Percentiles rank a stretch among this genome's conserved stretches.
These are phyloP conservation scores for Pichia inconspicua DNA, from an alignment of 1,139 yeast genomes.

Conservation along the genomic window DNA sequence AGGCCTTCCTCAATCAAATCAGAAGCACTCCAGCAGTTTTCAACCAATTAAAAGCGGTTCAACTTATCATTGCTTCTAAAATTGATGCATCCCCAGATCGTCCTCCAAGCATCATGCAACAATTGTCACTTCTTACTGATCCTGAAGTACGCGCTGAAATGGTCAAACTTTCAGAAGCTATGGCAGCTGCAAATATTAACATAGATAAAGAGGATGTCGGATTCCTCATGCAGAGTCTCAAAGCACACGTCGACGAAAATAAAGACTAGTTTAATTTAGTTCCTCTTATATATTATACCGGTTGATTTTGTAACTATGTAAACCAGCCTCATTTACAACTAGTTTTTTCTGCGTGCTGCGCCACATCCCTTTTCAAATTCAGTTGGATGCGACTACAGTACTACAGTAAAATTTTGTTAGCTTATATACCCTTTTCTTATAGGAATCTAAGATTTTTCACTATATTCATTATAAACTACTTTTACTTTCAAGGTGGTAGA, in stretches of 20 bases:
- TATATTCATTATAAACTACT: too few relatives aligned
- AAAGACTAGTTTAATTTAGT: not conserved
- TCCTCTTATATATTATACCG: too few relatives aligned
- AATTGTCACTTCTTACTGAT: constrained; percentile 7
- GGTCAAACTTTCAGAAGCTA: constrained; percentile 11
- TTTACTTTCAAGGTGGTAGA: too few relatives aligned
- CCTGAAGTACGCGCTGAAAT: constrained; percentile 12
- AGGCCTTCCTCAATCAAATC: constrained; percentile 5
- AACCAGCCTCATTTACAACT: not conserved
- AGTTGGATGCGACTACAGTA: too few relatives aligned
- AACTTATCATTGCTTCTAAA: constrained; percentile 10
- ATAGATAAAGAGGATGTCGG: constrained; percentile 13
- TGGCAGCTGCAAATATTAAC: constrained; percentile 11
- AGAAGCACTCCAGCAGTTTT: constrained; percentile 6
- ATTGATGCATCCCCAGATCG: constrained; percentile 1
- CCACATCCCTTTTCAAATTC: too few relatives aligned
- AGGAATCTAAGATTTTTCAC: not conserved
- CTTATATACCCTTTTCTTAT: too few relatives aligned
- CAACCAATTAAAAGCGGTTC: constrained; percentile 9
- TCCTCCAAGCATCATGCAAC: constrained; percentile 11
- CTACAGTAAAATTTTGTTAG: too few relatives aligned
- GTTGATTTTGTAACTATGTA: not conserved
- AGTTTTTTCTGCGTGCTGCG: too few relatives aligned
- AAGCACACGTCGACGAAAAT: constrained; percentile 9
- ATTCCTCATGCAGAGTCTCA: constrained; percentile 10